A percentile compares a stretch with the other conserved stretches of the same genome.
phyloP scores from a whole-genome alignment of 306 rosid species.

The Acmispon strigosus region DNA sequence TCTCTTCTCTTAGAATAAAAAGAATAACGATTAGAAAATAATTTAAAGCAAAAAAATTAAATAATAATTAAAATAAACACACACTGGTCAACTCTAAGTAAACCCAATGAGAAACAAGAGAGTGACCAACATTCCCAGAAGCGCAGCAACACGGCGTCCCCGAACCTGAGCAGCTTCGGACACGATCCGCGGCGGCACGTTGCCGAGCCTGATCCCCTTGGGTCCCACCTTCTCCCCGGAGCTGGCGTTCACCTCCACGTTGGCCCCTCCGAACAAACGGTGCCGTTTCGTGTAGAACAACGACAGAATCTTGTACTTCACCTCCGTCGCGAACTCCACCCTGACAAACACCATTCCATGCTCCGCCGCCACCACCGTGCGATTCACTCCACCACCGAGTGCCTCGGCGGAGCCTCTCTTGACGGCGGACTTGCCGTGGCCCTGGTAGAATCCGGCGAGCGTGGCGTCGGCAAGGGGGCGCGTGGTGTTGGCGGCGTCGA shows the following conservation, averaged over 20 bases:
- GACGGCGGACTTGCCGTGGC: slow-evolving; percentile 45
- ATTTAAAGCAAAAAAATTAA: neutral
- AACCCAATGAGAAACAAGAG: slow-evolving; percentile 15
- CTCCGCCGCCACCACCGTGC: neutral
- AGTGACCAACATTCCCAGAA: slow-evolving; percentile 15
- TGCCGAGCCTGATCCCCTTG: slow-evolving; percentile 43
- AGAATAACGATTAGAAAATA: too few species aligned
- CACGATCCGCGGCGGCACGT: neutral
- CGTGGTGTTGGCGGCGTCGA: neutral
- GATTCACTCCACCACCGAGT: slow-evolving; percentile 11
- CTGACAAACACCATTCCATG: slow-evolving; percentile 23
- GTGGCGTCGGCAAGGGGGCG: slow-evolving; percentile 10
- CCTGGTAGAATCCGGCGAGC: slow-evolving; percentile 49
- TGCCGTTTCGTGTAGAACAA: slow-evolving; percentile 47
- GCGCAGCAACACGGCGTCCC: neutral
- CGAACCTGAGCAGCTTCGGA: slow-evolving; percentile 13
- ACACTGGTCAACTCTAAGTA: neutral
- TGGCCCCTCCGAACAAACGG: slow-evolving; percentile 35
- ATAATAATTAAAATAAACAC: neutral
- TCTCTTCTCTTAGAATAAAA: too few species aligned
- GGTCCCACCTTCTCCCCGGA: slow-evolving; percentile 31
- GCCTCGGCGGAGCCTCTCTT: neutral
- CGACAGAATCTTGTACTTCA: slow-evolving; percentile 50
- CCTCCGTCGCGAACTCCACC: slow-evolving; percentile 53
- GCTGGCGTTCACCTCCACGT: slow-evolving; percentile 32